Base-by-base conservation (phyloP, 176 grass and related monocot genomes). In the Phyllostachys edulis region DNA sequence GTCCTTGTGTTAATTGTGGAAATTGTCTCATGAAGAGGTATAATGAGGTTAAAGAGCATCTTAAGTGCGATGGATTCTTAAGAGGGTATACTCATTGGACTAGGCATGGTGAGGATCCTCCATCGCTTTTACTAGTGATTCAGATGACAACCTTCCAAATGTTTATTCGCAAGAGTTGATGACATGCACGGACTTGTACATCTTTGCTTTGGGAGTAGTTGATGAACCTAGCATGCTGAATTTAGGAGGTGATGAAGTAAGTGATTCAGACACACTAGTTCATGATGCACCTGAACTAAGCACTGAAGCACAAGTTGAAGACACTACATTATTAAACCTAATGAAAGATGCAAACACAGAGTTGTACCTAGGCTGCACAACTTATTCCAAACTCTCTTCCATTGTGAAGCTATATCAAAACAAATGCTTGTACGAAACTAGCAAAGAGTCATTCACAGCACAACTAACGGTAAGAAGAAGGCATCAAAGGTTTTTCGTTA, bases 331-430 rank as follows among this genome's bases (percentile, higher is more conserved):
- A 29, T 29, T 29, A 1, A 73, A 73, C 7, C 26, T 73, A 73
- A 27, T 73, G 23, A 73, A 73, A 51, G 70, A 34, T 34, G 70
- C 45, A 34, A 50, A 51, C 10, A 65, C 62, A 36, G 29, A 65
- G 62, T 36, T 65, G 62, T 36, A 65, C 29, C 29, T 2, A 65
- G 29, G 71, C 17, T 75, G 29, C 18, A 34, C 51, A 38, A 54
- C 18, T 20, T 27, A 75, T 37, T 75, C 49, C 71, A 75, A 75
- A 75, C 17, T 75, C 7, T 75, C 71, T 75, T 75, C 55, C 15
- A 20, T 55, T 75, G 49, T 54, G 26, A 74, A 74, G 26, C 47
- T 74, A 21, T 74, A 74, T 52, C 46, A 74, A 73, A 16, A 52
- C 4, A 73, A 73, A 73, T 34, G 70, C 26, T 32, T 16, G 7